phyloP scores from a whole-genome alignment of 2,329 filamentous ascomycete species.

The Sclerotinia sclerotiorum region DNA sequence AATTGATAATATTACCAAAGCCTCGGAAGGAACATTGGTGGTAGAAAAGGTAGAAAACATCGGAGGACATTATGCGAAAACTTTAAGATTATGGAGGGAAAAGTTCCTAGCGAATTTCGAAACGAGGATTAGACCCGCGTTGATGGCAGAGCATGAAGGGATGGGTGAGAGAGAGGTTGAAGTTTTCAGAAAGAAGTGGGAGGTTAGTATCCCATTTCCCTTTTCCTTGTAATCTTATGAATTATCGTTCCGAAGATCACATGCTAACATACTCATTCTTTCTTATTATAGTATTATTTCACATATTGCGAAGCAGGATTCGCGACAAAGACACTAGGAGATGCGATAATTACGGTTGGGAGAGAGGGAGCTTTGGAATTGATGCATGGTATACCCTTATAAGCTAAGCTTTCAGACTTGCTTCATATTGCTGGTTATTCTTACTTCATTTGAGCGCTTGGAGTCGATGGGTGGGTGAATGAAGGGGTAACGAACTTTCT shows the following conservation, averaged over 20 bases:
- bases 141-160: slow-evolving; percentile 56
- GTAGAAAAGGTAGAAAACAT: slow-evolving; percentile 71
- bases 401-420: slow-evolving; percentile 28
- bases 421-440: background rate
- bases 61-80: slow-evolving; percentile 70
- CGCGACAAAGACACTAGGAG: slow-evolving; percentile 67
- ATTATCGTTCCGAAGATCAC: slow-evolving; percentile 21
- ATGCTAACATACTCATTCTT: background rate
- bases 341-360: slow-evolving; percentile 70
- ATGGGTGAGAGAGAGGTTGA: slow-evolving; percentile 64
- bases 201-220: slow-evolving; percentile 48
- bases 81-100: slow-evolving; percentile 66
- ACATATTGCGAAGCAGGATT: slow-evolving; percentile 74
- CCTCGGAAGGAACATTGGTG: slow-evolving; percentile 61
- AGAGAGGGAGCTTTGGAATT: slow-evolving; percentile 54
- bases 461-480: background rate
- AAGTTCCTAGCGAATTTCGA: slow-evolving; percentile 65
- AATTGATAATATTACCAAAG: slow-evolving; percentile 58
- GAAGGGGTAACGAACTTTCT: background rate
- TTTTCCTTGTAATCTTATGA: background rate
- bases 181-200: slow-evolving; percentile 70
- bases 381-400: slow-evolving; percentile 69
- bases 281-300: slow-evolving; percentile 77
- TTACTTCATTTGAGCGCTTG: background rate
- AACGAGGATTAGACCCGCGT: slow-evolving; percentile 56